These are phyloP conservation scores for Harrya chromipes DNA, from an alignment of 768 basidiomycete genomes.

Conservation along the genomic window DNA sequence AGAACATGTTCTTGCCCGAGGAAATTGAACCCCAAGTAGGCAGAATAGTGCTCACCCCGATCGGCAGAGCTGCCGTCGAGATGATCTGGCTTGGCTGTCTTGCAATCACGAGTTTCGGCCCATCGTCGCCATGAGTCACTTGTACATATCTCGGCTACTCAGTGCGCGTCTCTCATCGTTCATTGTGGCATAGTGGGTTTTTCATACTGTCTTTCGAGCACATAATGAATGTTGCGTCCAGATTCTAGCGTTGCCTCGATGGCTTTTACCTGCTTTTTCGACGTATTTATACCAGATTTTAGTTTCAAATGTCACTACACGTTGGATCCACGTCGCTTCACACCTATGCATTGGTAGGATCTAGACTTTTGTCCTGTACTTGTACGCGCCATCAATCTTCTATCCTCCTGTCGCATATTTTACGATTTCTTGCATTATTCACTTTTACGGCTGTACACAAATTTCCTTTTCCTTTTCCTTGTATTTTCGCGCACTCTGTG, in stretches of 20 bases:
- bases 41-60: constrained; percentile 41
- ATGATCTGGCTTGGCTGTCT: constrained; percentile 56
- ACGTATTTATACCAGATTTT: constrained; percentile 4
- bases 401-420: constrained; percentile 15
- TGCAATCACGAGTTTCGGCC: constrained; percentile 43
- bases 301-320: constrained; percentile 3
- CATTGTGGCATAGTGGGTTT: constrained; percentile 13
- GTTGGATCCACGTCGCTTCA: constrained; percentile 3
- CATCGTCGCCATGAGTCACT: constrained; percentile 6
- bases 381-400: constrained; percentile 8
- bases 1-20: constrained; percentile 31
- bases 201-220: constrained; percentile 2
- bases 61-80: constrained; percentile 50
- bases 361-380: constrained; percentile 14
- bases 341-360: constrained; percentile 23
- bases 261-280: background rate
- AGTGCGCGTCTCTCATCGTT: background rate
- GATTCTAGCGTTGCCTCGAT: background rate
- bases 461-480: constrained; percentile 1
- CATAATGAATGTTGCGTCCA: background rate
- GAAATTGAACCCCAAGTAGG: constrained; percentile 40
- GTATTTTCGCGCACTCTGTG: constrained; percentile 12
- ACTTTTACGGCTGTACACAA: constrained; percentile 22
- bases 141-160: background rate
- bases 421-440: constrained; percentile 6